Percentiles rank a stretch among this genome's conserved stretches.
Conservation (phyloP, 1,284 basidiomycete genomes). For the Cryptococcus wingfieldii region DNA sequence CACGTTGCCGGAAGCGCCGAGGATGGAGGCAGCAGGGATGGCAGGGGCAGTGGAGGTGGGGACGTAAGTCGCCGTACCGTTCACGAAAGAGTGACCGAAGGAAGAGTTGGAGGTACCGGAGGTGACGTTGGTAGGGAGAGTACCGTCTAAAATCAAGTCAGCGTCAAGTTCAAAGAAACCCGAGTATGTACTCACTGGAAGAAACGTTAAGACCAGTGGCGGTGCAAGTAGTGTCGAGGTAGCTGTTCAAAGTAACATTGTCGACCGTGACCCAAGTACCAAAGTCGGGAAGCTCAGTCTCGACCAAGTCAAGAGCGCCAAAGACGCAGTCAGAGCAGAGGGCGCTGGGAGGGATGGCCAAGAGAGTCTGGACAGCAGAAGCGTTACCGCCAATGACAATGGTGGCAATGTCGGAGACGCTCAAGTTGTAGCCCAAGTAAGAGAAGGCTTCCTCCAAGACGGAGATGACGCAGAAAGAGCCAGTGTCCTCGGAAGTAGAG, state of each 20-base stretch:
- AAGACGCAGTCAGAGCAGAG: conserved; percentile 46
- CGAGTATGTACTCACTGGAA: conserved; percentile 9
- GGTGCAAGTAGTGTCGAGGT: conserved; percentile 27
- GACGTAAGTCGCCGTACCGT: conserved; percentile 21
- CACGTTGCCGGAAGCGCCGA: not conserved
- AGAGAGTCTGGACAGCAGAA: conserved; percentile 21
- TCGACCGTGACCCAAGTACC: conserved; percentile 24
- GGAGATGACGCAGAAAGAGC: conserved; percentile 41
- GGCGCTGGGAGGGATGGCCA: conserved; percentile 22
- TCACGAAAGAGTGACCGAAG: conserved; percentile 27
- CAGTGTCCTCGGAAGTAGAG: conserved; percentile 28
- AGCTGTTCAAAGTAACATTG: conserved; percentile 26
- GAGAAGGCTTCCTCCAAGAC: conserved; percentile 33
- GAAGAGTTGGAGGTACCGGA: conserved; percentile 37
- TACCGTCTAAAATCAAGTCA: conserved; percentile 23
- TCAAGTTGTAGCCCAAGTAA: conserved; percentile 39
- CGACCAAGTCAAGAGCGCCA: conserved; percentile 37
- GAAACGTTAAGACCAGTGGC: conserved; percentile 10
- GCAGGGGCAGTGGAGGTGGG: conserved; percentile 16
- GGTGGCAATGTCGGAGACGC: conserved; percentile 28
- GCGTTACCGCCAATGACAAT: conserved; percentile 30
- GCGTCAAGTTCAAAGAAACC: not conserved
- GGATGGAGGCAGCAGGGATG: not conserved
- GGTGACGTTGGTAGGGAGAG: conserved; percentile 36
- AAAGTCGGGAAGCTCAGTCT: conserved; percentile 33